Evolutionary conservation across 2,329 filamentous ascomycete genomes (phyloP), one percentile per base, ranked within the genome.

Genomic region (Monilinia polystroma): DNA sequence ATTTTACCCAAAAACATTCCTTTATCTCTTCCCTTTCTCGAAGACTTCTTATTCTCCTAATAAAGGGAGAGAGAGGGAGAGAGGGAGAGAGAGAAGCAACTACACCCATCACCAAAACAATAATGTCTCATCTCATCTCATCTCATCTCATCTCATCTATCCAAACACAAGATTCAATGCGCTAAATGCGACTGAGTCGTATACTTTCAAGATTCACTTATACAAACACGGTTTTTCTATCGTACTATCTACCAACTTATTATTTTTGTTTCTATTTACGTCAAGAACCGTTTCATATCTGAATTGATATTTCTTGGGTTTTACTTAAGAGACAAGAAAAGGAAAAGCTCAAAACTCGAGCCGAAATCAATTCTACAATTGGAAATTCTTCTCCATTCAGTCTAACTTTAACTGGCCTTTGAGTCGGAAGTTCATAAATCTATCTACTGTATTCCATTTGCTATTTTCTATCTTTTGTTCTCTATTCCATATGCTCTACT

Each of bases 141-240:
- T 45, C 16, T 56, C 38, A 43, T 20, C 43, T n/a, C 45, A 49
- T n/a, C 52, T 57, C 23, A 63, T 52, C 53, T 23, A 38, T 35
- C 23, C 59, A 52, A 52, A 63, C 11, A 35, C 56, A 2, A 12
- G n/a, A 53, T 16, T 53, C 35, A 53, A 29, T 29, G 16, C 59
- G 8, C 32, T 6, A 52, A 29, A 7, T n/a, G n/a, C 23, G n/a
- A 29, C 29, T 29, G 29, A 29, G 29, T 29, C 29, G 16, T 38
- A 20, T 29, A 29, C 16, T 43, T 41, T 32, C 35, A 16, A 41
- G 16, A 43, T 54, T 18, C 35, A 53, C 38, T 43, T n/a, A 43
- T 12, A n/a, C 57, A 59, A 49, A 38, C 3, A 32, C 11, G 29
- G 5, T 14, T n/a, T 55, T 10, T 35, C 41, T 26, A 47, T 45